A percentile compares a stretch with the other conserved stretches of the same genome.
Conservation (phyloP, 1,284 basidiomycete genomes). For the Lentinula novae-zelandiae region DNA sequence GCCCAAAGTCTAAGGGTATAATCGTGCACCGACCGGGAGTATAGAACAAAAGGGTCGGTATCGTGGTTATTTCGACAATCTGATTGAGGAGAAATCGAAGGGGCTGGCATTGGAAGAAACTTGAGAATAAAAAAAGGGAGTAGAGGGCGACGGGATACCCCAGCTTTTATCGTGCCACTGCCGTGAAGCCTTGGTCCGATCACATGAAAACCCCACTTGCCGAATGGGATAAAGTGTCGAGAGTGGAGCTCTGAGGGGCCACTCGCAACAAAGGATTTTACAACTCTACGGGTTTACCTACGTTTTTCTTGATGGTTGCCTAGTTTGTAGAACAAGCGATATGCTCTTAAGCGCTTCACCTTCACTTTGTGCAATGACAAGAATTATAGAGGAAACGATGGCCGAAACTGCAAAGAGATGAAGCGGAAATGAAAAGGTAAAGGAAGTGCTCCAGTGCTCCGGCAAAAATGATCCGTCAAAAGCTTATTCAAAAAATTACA, state of each 20-base stretch:
- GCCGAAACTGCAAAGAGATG: background rate
- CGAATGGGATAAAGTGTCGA: background rate
- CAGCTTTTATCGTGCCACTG: constrained; percentile 1
- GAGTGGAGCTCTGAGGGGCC: constrained; percentile 6
- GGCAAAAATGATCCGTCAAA: background rate
- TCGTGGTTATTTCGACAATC: background rate
- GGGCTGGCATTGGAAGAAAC: constrained; percentile 9
- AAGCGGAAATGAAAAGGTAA: background rate
- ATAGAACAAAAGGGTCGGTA: constrained; percentile 43
- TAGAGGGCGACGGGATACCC: background rate
- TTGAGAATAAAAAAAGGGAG: constrained; percentile 1
- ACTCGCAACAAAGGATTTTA: background rate
- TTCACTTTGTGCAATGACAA: background rate
- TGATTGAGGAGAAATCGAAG: background rate
- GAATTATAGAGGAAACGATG: background rate
- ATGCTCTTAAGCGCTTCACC: background rate
- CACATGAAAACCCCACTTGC: constrained; percentile 4
- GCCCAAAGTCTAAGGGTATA: constrained; percentile 68
- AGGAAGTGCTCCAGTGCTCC: background rate
- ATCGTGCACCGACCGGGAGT: constrained; percentile 61
- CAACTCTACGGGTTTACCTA: background rate
- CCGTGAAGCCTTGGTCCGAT: background rate
- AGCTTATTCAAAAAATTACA: background rate
- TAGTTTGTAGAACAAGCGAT: background rate
- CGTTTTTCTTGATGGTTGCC: background rate